Percentiles rank a stretch among this genome's conserved stretches.
phyloP scores from a whole-genome alignment of 1,139 yeast species.

The Pichia sp. region DNA sequence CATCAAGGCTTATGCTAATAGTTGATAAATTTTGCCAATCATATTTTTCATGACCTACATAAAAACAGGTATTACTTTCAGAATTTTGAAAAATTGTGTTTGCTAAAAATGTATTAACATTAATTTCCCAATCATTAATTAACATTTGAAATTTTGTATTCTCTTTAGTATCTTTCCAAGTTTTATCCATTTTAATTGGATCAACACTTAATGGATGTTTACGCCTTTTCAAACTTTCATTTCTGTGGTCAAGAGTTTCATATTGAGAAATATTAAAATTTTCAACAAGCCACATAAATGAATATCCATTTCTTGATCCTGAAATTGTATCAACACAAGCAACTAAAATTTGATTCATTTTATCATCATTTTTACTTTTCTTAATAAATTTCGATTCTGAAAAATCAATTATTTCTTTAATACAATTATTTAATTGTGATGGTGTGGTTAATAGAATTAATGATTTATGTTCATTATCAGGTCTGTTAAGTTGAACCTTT shows the following conservation, averaged over 20 bases:
- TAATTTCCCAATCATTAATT: conserved; percentile 1
- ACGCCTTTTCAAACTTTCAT: conserved; percentile 6
- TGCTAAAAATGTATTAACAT: conserved; percentile 19
- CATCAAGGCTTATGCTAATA: conserved; percentile 2
- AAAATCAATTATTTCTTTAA: conserved; percentile 33
- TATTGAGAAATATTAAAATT: conserved; percentile 25
- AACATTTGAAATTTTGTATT: conserved; percentile 8
- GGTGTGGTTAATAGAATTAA: conserved; percentile 41
- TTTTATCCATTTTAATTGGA: conserved; percentile 22
- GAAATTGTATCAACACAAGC: conserved; percentile 46
- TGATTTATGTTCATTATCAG: conserved; percentile 16
- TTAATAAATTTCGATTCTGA: background rate
- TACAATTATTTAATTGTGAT: conserved; percentile 33
- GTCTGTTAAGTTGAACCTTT: conserved; percentile 5
- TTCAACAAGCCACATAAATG: conserved; percentile 43
- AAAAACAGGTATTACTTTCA: conserved; percentile 22
- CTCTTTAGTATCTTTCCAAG: conserved; percentile 18
- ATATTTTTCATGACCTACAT: conserved; percentile 4
- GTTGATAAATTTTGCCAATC: conserved; percentile 12
- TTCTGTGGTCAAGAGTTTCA: conserved; percentile 9
- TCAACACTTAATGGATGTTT: conserved; percentile 16
- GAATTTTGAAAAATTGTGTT: conserved; percentile 27
- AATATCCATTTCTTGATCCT: conserved; percentile 38
- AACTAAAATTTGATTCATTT: conserved; percentile 35
- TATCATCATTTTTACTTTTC: background rate